Conservation (phyloP, 2,329 filamentous ascomycete species). For the Bertia moriformis region DNA sequence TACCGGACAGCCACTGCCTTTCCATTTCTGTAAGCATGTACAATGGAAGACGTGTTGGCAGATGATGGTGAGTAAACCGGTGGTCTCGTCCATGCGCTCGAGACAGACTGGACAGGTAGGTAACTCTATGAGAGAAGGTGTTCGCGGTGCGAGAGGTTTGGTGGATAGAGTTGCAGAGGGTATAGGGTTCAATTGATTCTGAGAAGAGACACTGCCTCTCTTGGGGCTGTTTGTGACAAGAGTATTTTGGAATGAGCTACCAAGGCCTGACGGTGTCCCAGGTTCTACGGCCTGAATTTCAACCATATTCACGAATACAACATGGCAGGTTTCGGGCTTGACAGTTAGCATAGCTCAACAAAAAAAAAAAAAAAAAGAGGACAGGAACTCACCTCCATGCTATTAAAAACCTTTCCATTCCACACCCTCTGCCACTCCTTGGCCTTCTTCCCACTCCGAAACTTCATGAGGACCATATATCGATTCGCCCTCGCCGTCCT, state of each 20-base stretch:
- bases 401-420: constrained; percentile 56
- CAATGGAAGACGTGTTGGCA: constrained; percentile 98
- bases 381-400: constrained; percentile 37
- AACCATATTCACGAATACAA: constrained; percentile 56
- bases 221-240: too few species aligned
- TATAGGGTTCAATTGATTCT: too few species aligned
- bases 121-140: constrained; percentile 60
- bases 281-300: constrained; percentile 23
- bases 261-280: neutral
- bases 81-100: constrained; percentile 96
- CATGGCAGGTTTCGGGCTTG: constrained; percentile 55
- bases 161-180: constrained; percentile 33
- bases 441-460: constrained; percentile 43
- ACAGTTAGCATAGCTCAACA: constrained; percentile 2
- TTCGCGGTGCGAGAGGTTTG: constrained; percentile 52
- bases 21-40: constrained; percentile 90
- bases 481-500: constrained; percentile 49
- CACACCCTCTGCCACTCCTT: constrained; percentile 47
- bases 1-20: constrained; percentile 81
- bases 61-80: constrained; percentile 82
- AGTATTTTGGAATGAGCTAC: too few species aligned
- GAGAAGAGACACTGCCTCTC: constrained; percentile 18
- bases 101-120: constrained; percentile 93
- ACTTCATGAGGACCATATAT: constrained; percentile 62
- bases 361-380: constrained; percentile 1